Evolutionary conservation across 192 early-diverging fungal genomes (phyloP).

Genomic region (Pilobolus umbonatus): DNA sequence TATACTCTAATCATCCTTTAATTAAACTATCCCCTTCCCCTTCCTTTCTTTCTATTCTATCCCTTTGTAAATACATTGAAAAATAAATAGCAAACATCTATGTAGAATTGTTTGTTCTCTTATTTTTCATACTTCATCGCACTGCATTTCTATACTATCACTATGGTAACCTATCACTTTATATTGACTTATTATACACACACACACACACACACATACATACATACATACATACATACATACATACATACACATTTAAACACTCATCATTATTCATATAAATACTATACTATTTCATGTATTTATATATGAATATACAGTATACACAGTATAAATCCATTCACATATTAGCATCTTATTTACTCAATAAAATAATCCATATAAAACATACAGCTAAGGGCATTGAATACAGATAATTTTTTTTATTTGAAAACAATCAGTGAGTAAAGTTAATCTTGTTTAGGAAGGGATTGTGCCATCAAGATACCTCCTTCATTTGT

Average conservation of each 20-base stretch:
- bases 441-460: conserved; percentile 19
- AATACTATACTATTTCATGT: too few species aligned
- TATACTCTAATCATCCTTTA: too few species aligned
- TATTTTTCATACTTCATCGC: conserved; percentile 2
- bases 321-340: too few species aligned
- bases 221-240: too few species aligned
- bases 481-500: conserved; percentile 13
- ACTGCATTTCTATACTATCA: neutral
- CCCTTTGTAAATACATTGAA: too few species aligned
- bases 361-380: neutral
- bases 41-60: neutral
- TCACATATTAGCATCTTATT: neutral
- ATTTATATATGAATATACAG: too few species aligned
- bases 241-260: too few species aligned
- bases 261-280: too few species aligned
- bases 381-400: neutral
- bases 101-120: neutral
- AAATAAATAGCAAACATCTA: too few species aligned
- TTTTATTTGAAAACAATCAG: conserved; percentile 7
- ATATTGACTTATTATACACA: too few species aligned
- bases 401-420: conserved; percentile 4
- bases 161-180: too few species aligned
- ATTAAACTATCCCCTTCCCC: conserved; percentile 1
- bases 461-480: conserved; percentile 23
- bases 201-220: too few species aligned